Evolutionary conservation across 306 rosid species (phyloP), one percentile per base, ranked within the genome.

Genomic region (Pueraria montana): DNA sequence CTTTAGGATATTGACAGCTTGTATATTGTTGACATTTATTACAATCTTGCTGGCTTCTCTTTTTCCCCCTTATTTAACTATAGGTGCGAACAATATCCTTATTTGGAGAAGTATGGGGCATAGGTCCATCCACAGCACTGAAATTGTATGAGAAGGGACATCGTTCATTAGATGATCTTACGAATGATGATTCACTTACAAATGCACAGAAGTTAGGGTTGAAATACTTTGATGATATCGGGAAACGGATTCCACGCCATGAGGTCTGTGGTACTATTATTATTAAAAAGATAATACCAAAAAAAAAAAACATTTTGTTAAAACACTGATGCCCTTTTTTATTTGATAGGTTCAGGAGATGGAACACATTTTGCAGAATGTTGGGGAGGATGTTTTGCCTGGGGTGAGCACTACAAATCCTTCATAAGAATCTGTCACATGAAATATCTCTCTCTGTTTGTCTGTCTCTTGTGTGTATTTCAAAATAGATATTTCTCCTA

Each of bases 71-170:
- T 43, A 17, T 80, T 82, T 66, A 72, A 86, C 71, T 85, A 46
- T 79, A 95, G 98, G 96, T 93, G 36, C 64, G 88, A 23, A 91
- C 99, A 43, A 89, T 96, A 87, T 86, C 93, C 87, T 86, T 96
- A 66, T 96, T 96, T 89, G 98, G 96, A 50, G 96, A 96, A 90
- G 93, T 93, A 58, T 96, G 99, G 99, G 99, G 98, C 67, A 79
- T 93, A 79, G 98, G 97, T 77, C 98, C 99, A 62, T 94, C 99
- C 76, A 96, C 99, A 24, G 94, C 99, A 20, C 80, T 90, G 80
- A 92, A 91, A 84, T 85, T 96, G 82, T 96, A 90, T 34, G 99
- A 93, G 85, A 96, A 93, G 89, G 97, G 98, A 71, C 81, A 91
- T 46, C 94, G 94, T 24, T 82, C 96, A 30, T 88, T 96, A 43